Base-by-base conservation (phyloP, 2,329 filamentous ascomycete species). In the Pseudogymnoascus sp. region DNA sequence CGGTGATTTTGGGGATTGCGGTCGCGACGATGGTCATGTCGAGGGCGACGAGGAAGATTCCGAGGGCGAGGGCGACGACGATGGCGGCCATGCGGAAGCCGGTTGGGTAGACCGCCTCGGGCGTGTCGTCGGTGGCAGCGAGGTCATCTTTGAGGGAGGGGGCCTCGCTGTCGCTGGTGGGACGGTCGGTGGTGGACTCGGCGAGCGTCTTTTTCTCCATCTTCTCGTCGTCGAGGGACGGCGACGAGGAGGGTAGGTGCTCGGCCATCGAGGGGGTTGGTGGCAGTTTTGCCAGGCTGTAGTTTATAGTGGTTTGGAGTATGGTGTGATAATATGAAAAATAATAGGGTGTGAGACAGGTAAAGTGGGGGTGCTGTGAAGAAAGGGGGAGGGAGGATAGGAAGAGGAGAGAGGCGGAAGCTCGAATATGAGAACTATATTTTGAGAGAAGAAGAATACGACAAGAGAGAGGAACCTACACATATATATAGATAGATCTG, bases 1-100 rank as follows among this genome's bases (percentile, higher is more conserved):
- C 78, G 1, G 82, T 83, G 68, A 84, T 83, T 65, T 80, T 80
- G 9, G 82, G 82, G 42, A 84, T 83, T 9, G 81, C 82, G 0
- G 81, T 83, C 3, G 80, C 80, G n/a, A 84, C 78, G 63, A 84
- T 84, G 13, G 81, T 83, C 78, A 81, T 70, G 61, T 76, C 75
- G 31, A 75, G 63, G 23, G 70, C 65, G 23, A 72, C 71, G n/a
- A 82, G 73, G 67, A 83, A 83, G 59, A 82, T 75, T 63, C 75
- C 76, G 40, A 82, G 70, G 7, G 78, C 72, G 7, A 83, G 70
- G 19, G 80, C 79, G 26, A 79, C 63, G 17, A 82, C 74, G 61
- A 83, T 79, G 66, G 79, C 75, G 60, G 71, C 64, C 60, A 74
- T 62, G 2, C 68, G 66, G 19, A 67, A 13, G 6, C 68, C 69